These are phyloP conservation scores for Periconia macrospinosa DNA, from an alignment of 2,329 filamentous ascomycete genomes.

Conservation along the genomic window DNA sequence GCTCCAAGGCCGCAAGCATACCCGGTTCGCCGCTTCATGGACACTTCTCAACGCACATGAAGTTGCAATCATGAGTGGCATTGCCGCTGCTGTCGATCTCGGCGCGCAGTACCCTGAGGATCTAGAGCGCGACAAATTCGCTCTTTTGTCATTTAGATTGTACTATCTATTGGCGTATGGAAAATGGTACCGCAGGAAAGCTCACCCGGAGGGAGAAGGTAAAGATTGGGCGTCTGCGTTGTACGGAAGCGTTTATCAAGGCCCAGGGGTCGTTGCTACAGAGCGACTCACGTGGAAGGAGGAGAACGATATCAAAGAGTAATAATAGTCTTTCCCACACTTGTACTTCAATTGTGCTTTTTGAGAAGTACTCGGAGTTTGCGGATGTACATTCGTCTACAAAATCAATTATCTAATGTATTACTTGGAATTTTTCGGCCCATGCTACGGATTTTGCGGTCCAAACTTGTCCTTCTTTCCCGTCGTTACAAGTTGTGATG, in stretches of 20 bases:
- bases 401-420: too few relatives aligned
- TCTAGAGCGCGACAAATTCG: constrained; percentile 64
- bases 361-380: too few relatives aligned
- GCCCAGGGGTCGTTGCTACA: constrained; percentile 57
- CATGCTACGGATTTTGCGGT: too few relatives aligned
- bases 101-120: constrained; percentile 67
- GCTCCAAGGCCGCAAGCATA: constrained; percentile 66
- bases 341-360: too few relatives aligned
- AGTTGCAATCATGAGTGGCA: constrained; percentile 69
- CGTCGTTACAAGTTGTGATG: too few relatives aligned
- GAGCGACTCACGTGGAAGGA: constrained; percentile 60
- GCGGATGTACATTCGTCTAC: too few relatives aligned
- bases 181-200: constrained; percentile 58
- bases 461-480: too few relatives aligned
- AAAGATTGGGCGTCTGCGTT: constrained; percentile 59
- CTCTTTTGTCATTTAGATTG: constrained; percentile 61
- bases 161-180: constrained; percentile 65
- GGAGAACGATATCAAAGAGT: constrained; percentile 40
- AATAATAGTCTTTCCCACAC: too few relatives aligned
- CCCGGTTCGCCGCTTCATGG: constrained; percentile 68
- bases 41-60: constrained; percentile 72
- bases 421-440: too few relatives aligned
- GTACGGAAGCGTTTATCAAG: constrained; percentile 63
- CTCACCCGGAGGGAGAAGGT: constrained; percentile 52
- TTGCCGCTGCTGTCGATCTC: constrained; percentile 69